phyloP scores from a whole-genome alignment of 805 yeast species.

The Ogataea methylovora region DNA sequence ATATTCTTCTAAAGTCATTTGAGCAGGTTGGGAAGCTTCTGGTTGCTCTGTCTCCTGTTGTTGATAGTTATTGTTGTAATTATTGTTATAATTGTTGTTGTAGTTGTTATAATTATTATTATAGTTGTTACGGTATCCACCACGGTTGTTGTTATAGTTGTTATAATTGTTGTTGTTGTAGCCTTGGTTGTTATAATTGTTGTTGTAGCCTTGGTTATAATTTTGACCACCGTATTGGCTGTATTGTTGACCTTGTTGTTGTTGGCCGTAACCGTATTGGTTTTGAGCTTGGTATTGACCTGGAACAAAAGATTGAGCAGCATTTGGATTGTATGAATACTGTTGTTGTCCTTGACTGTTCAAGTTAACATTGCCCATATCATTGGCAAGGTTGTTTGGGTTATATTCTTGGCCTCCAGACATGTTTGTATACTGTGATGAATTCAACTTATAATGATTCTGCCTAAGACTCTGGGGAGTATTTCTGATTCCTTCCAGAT shows the following conservation, averaged over 20 bases:
- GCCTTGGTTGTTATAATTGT: constrained; percentile 19
- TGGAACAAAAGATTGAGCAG: constrained; percentile 41
- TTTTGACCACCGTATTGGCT: constrained; percentile 6
- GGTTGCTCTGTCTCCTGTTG: constrained; percentile 8
- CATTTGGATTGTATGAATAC: constrained; percentile 39
- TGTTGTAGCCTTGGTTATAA: constrained; percentile 14
- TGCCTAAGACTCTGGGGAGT: too few species aligned
- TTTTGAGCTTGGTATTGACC: constrained; percentile 26
- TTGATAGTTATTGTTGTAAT: constrained; percentile 8
- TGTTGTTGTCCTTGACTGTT: constrained; percentile 25
- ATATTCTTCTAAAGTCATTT: constrained; percentile 78
- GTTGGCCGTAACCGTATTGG: constrained; percentile 20
- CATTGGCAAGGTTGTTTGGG: constrained; percentile 36
- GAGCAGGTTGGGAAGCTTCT: constrained; percentile 24
- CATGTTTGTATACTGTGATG: too few species aligned
- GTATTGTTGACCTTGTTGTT: constrained; percentile 3
- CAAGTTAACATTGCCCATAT: constrained; percentile 35
- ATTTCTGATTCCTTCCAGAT: too few species aligned
- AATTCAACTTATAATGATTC: too few species aligned
- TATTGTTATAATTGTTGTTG: constrained; percentile 12
- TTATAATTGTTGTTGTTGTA: constrained; percentile 18
- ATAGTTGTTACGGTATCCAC: constrained; percentile 18
- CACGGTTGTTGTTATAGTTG: constrained; percentile 12
- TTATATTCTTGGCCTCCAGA: constrained; percentile 22
- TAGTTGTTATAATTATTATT: constrained; percentile 19